Conservation (phyloP, 495 filamentous ascomycete genomes). For the Daldinia grandis region DNA sequence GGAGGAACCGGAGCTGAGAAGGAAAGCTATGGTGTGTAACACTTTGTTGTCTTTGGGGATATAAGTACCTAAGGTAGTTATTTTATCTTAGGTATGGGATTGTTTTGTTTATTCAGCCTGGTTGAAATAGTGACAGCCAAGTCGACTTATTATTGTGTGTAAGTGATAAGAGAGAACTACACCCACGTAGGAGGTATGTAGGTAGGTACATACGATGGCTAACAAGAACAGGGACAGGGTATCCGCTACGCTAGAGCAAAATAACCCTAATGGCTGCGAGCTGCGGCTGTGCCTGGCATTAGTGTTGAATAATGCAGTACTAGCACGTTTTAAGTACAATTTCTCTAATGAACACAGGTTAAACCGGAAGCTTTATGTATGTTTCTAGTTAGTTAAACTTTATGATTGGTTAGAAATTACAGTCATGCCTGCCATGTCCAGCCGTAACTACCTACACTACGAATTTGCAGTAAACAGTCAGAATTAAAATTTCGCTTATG, state of each 20-base stretch:
- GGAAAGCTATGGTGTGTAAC: constrained; percentile 3
- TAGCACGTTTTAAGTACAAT: constrained; percentile 17
- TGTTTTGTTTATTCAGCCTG: background rate
- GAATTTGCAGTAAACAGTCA: background rate
- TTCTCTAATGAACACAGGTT: background rate
- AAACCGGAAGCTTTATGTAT: background rate
- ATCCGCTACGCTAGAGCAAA: constrained; percentile 20
- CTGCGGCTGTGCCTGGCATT: constrained; percentile 38
- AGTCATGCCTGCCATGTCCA: background rate
- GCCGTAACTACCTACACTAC: too few relatives aligned
- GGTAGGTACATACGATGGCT: too few relatives aligned
- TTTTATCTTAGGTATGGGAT: background rate
- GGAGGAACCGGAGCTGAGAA: constrained; percentile 18
- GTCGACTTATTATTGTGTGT: background rate
- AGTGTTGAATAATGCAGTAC: constrained; percentile 23
- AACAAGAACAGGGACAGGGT: constrained; percentile 12
- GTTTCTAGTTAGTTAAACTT: background rate
- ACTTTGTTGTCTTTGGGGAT: background rate
- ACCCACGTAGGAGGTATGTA: too few relatives aligned
- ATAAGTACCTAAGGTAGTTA: background rate
- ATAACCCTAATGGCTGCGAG: constrained; percentile 18
- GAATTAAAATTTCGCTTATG: constrained; percentile 39
- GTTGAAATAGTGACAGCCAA: background rate
- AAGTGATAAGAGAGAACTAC: background rate
- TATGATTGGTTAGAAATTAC: constrained; percentile 22